These are phyloP conservation scores for Hippophae gyantsensis DNA, from an alignment of 306 rosid genomes.

Conservation along the genomic window DNA sequence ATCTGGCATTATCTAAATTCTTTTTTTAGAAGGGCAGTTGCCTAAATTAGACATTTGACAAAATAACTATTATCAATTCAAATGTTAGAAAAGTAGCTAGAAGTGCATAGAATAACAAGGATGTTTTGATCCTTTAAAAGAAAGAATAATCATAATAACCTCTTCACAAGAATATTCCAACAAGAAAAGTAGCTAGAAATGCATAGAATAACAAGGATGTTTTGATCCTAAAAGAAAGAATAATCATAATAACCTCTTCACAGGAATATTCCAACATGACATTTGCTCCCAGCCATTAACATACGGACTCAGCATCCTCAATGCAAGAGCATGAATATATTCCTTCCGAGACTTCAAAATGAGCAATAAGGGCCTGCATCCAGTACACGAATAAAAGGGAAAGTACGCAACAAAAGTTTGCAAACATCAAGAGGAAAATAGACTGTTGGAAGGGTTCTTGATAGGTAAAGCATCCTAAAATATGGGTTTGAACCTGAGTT, in stretches of 20 bases:
- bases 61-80: neutral
- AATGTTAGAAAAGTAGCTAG: too few species aligned
- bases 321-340: constrained; percentile 54
- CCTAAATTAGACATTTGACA: constrained; percentile 44
- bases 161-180: constrained; percentile 86
- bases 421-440: neutral
- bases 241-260: constrained; percentile 50
- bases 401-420: neutral
- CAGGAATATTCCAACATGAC: constrained; percentile 91
- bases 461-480: too few species aligned
- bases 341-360: constrained; percentile 88
- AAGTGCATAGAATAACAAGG: too few species aligned
- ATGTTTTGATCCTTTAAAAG: too few species aligned
- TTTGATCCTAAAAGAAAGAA: too few species aligned
- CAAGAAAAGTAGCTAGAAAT: constrained; percentile 36
- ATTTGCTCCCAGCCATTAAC: constrained; percentile 84
- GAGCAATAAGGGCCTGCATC: constrained; percentile 61
- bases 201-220: too few species aligned
- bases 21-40: constrained; percentile 57
- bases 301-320: constrained; percentile 56
- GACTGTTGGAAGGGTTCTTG: too few species aligned
- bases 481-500: too few species aligned
- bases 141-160: constrained; percentile 25
- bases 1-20: constrained; percentile 76
- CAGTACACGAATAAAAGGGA: constrained; percentile 9